Base-by-base conservation (phyloP, 495 filamentous ascomycete genomes). In the Hypoxylon lienhwacheense region DNA sequence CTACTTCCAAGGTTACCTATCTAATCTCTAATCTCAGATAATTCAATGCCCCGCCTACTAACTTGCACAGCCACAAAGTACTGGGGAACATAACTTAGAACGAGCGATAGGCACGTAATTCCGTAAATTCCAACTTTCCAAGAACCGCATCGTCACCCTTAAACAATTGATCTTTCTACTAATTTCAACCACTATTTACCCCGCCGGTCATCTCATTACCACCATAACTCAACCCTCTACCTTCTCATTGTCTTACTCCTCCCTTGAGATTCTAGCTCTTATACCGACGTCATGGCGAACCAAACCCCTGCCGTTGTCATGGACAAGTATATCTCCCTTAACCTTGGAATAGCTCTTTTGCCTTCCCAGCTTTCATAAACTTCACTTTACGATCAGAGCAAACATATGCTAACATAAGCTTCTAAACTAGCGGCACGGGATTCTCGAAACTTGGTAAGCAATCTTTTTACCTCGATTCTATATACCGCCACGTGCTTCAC, bases 291-390 rank as follows among this genome's bases (percentile, higher is more conserved):
- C 41, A 98, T 98, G 93, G 89, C 93, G 61, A 85, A 85, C 77
- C 91, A 97, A 85, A 97, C 93, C 68, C 93, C 93, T 58, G 93
- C 93, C 87, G 95, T 98, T 96, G 93, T 98, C 89, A 98, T 98
- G 90, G 93, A 98, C 93, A 98, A 98, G 93, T 98, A 85, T 64
- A 93, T 81, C 51, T 53, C 35, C 10, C 46, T 42, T n/a, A n/a
- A 55, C 55, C 55, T 45, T 59, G 46, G 48, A 49, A 53, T 39
- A 33, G 31, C 40, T 54, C 7, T 43, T 35, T 21, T 11, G 7
- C n/a, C n/a, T n/a, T n/a, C n/a, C n/a, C n/a, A 34, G 24, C 24
- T 33, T 32, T 15, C 6, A 12, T 41, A 25, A 17, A 20, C 7
- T 41, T 53, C 11, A 14, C 42, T 43, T 28, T 61, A 44, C 21